Percentiles rank a stretch among this genome's conserved stretches.
These are phyloP conservation scores for Hypoxylon rickii DNA, from an alignment of 495 filamentous ascomycete genomes.

Conservation along the genomic window DNA sequence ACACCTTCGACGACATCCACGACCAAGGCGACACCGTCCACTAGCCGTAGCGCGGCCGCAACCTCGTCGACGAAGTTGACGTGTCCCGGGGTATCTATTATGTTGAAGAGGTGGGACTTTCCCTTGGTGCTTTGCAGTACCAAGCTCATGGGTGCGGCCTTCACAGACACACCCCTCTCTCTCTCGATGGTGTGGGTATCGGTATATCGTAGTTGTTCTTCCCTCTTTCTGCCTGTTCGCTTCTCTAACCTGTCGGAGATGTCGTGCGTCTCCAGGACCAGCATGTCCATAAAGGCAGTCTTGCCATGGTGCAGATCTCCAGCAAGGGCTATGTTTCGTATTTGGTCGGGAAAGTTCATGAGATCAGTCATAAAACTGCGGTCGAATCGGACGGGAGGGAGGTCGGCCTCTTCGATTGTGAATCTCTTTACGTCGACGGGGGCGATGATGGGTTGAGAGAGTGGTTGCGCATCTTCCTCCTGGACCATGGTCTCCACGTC, in stretches of 20 bases:
- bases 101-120: conserved; percentile 95
- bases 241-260: conserved; percentile 76
- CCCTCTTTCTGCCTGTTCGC: conserved; percentile 76
- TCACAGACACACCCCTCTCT: conserved; percentile 90
- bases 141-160: conserved; percentile 91
- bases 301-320: conserved; percentile 98
- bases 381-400: conserved; percentile 85
- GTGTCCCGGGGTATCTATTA: conserved; percentile 94
- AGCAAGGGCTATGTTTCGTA: conserved; percentile 86
- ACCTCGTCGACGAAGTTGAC: conserved; percentile 99
- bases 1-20: conserved; percentile 99
- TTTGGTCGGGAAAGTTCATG: conserved; percentile 93
- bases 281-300: conserved; percentile 97
- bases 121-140: conserved; percentile 84
- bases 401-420: conserved; percentile 85
- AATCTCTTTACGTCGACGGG: conserved; percentile 96
- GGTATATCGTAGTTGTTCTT: conserved; percentile 93
- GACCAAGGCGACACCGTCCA: conserved; percentile 89
- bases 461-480: conserved; percentile 93
- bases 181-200: conserved; percentile 88
- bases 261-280: conserved; percentile 93
- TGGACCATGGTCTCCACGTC: conserved; percentile 96
- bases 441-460: conserved; percentile 90
- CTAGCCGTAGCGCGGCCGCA: conserved; percentile 81
- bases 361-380: conserved; percentile 91